phyloP scores from a whole-genome alignment of 2,329 filamentous ascomycete species.

The Neopestalotiopsis sp. region DNA sequence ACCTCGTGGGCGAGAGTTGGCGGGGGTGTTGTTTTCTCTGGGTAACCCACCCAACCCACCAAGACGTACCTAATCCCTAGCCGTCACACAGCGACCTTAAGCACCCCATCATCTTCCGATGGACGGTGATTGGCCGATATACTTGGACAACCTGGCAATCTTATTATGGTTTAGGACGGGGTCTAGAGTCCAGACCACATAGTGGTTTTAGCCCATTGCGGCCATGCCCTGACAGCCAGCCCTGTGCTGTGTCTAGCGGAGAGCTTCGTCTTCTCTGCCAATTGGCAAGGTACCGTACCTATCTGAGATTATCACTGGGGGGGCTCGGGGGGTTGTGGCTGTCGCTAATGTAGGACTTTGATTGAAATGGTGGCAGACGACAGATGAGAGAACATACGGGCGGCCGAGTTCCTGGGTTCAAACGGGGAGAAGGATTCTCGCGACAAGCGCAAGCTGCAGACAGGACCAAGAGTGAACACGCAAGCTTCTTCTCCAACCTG shows the following conservation, averaged over 20 bases:
- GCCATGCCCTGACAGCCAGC: constrained; percentile 2
- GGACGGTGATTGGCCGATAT: neutral
- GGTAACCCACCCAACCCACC: neutral
- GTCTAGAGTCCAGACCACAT: neutral
- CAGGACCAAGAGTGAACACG: too few species aligned
- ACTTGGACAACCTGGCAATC: neutral
- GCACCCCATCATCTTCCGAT: neutral
- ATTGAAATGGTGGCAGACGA: too few species aligned
- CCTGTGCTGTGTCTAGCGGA: neutral
- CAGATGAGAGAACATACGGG: too few species aligned
- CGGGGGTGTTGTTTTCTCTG: neutral
- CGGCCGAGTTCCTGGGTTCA: too few species aligned
- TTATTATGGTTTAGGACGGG: neutral
- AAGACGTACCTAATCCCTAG: neutral
- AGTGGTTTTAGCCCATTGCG: neutral
- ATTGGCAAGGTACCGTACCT: neutral
- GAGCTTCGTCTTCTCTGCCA: neutral
- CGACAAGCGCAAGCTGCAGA: neutral
- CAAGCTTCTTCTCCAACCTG: neutral
- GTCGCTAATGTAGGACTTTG: too few species aligned
- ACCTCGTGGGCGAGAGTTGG: neutral
- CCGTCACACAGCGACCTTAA: neutral
- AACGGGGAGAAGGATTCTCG: too few species aligned
- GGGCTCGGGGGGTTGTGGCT: too few species aligned
- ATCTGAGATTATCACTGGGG: neutral